Evolutionary conservation across 306 rosid species (phyloP), one percentile per base, ranked within the genome.

Genomic region (Ormosia emarginata): DNA sequence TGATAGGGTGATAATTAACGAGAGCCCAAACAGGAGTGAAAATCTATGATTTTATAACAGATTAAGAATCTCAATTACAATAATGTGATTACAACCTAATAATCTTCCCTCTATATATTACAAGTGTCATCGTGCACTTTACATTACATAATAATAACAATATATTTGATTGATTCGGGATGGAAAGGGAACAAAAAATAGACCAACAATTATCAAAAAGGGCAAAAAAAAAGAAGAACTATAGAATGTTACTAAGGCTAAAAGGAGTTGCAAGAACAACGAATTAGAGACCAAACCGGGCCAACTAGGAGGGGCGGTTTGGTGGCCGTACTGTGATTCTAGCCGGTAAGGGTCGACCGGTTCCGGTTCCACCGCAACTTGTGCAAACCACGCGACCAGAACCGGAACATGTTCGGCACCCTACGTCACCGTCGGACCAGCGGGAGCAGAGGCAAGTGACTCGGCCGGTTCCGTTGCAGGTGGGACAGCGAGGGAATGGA

Each of bases 331-430:
- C 85, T 1, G 88, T 18, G 67, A 94, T 47, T 81, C 79, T 92
- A 2, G 92, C 87, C 10, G 98, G 93, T 5, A 94, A 47, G 39
- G 97, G 98, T 12, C 97, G 90, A 52, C 97, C 94, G 41, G 98
- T 92, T 6, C 98, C 98, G 32, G 90, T 44, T 5, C 98, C 98
- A 6, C 98, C 98, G 14, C 98, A 94, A 79, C 92, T 94, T 83
- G 81, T 84, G 66, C 97, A 94, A 29, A 52, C 83, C 91, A 84
- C 90, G 9, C 93, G 92, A 57, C 98, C 97, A 15, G 98, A 92
- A 40, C 98, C 97, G 67, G 98, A 49, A 43, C 98, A 94, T 0
- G 93, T 85, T 74, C 97, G 80, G 74, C 97, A 94, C 9, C 98
- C 98, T 6, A 69, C n/a, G 49, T 92, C 98, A 7, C 97, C 90